phyloP scores from a whole-genome alignment of 2,329 filamentous ascomycete genomes.

The Teratosphaeria epicoccoides region DNA sequence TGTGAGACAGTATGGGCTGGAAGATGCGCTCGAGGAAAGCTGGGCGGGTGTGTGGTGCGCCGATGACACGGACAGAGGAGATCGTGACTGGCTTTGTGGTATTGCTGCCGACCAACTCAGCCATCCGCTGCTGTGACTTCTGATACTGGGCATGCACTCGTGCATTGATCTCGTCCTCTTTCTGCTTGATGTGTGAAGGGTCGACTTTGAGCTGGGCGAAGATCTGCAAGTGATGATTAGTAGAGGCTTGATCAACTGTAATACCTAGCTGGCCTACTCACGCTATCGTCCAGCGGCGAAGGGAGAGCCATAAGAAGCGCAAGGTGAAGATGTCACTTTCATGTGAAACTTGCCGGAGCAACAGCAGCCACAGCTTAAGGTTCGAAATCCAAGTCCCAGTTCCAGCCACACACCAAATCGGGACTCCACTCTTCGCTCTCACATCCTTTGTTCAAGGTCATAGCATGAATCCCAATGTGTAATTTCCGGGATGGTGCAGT shows the following conservation, averaged over 20 bases:
- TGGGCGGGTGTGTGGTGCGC: constrained; percentile 71
- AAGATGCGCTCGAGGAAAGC: constrained; percentile 76
- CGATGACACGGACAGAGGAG: constrained; percentile 72
- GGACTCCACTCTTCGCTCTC: no score
- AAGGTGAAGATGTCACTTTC: not conserved
- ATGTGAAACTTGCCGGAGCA: not conserved
- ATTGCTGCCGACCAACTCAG: constrained; percentile 65
- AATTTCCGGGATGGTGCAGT: no score
- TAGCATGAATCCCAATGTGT: no score
- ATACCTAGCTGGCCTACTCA: constrained; percentile 1
- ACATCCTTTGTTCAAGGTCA: no score
- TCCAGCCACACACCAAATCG: constrained; percentile 3
- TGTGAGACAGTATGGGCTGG: constrained; percentile 61
- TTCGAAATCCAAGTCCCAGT: not conserved
- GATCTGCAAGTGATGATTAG: constrained; percentile 33
- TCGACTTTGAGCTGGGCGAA: constrained; percentile 51
- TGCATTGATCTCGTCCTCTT: constrained; percentile 50
- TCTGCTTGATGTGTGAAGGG: constrained; percentile 47
- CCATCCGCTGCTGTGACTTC: constrained; percentile 52
- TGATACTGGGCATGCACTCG: constrained; percentile 48
- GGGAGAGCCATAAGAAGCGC: constrained; percentile 8
- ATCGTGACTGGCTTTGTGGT: constrained; percentile 79
- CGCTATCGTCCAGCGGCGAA: constrained; percentile 13
- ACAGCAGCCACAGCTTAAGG: not conserved
- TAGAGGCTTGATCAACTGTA: not conserved